These are phyloP conservation scores for Helotiales sp. DNA, from an alignment of 2,329 filamentous ascomycete species.

Conservation along the genomic window DNA sequence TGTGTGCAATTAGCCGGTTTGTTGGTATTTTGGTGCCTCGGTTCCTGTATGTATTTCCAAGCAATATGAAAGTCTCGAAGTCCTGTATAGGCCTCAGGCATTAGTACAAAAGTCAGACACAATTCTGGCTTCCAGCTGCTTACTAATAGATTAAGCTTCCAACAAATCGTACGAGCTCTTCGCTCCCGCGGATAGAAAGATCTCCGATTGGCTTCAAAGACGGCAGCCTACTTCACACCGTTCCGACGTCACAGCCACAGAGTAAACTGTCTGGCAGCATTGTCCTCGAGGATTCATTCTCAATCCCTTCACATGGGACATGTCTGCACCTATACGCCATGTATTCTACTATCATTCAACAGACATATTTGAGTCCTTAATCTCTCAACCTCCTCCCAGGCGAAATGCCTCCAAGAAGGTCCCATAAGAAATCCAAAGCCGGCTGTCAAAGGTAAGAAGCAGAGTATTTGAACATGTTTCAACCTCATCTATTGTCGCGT, in stretches of 20 bases:
- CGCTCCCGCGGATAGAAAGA: neutral
- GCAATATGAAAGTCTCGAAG: too few relatives aligned
- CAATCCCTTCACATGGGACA: neutral
- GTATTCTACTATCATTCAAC: conserved; percentile 1
- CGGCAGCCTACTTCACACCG: neutral
- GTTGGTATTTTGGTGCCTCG: neutral
- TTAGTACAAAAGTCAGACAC: too few relatives aligned
- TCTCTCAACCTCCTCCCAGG: neutral
- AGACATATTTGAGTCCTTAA: conserved; percentile 9
- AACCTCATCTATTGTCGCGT: neutral
- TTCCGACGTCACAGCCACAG: neutral
- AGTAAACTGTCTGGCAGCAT: neutral
- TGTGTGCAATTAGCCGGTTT: neutral
- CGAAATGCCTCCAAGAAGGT: conserved; percentile 62
- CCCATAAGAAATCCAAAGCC: conserved; percentile 69
- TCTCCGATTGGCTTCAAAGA: neutral
- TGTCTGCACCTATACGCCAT: conserved; percentile 4
- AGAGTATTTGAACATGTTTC: neutral
- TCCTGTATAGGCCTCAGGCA: too few relatives aligned
- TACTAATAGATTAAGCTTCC: too few relatives aligned
- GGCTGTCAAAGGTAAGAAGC: conserved; percentile 52
- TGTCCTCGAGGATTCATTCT: neutral
- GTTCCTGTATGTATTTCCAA: neutral
- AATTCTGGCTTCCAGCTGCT: too few relatives aligned
- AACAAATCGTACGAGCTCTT: neutral